Evolutionary conservation across 2,329 filamentous ascomycete species (phyloP), one percentile per base, ranked within the genome.

Genomic region (Claviceps pazoutovae): DNA sequence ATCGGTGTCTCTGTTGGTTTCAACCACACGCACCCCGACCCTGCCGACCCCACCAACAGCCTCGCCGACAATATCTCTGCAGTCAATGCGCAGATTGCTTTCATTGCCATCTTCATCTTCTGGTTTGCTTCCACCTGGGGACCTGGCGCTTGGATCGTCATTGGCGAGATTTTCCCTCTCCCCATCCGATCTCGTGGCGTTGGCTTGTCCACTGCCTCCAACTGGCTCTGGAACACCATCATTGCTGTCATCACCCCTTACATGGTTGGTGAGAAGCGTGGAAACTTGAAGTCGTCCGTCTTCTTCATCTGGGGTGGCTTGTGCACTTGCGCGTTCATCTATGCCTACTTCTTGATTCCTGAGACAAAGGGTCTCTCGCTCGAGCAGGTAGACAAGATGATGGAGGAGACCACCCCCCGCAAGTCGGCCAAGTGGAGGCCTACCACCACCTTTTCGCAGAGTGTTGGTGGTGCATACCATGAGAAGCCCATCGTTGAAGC

Each of bases 21-120:
- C 64, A 71, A 75, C 66, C 61, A 72, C 55, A 70, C 72, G 26
- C 68, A 75, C 61, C 58, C 64, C 1, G 68, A 79, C 50, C 76
- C 67, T 54, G 64, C 60, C 21, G 63, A 74, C 47, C 61, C 70
- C 0, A 58, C 58, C 34, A 60, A 58, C 19, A 64, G 62, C 19
- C 67, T 73, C 7, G 73, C 73, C 61, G 50, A 76, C 69, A 79
- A 83, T 66, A 69, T 74, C 55, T 57, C 71, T 2, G 82, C 80
- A 37, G 75, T 78, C 60, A 74, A 78, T 59, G 80, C 84, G 48
- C 83, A 90, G 75, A 88, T 95, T 58, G 80, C 86, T 55, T 93
- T 94, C 73, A 93, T 93, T 64, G 85, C 83, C 72, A 83, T 95
- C 73, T 93, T 89, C 77, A 90, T 95, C 75, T 89, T 88, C 78